Evolutionary conservation across 148 eudicot genomes (phyloP).

Genomic region (Diospyros lotus): DNA sequence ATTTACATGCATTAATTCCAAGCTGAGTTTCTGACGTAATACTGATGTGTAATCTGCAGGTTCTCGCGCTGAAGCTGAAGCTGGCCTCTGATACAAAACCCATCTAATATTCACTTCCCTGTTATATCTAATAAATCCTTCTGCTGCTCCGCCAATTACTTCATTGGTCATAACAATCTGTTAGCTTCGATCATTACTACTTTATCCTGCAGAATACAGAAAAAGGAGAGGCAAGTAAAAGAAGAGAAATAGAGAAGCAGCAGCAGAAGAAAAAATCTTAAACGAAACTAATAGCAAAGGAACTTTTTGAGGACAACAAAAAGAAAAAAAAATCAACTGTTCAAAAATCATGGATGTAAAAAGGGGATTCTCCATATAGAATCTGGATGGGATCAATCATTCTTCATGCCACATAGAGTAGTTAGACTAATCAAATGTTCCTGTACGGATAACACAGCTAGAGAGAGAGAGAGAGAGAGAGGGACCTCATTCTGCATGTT

Average conservation of each 20-base stretch:
- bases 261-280: too few relatives aligned
- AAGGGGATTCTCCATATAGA: background rate
- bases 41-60: background rate
- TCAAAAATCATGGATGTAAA: too few relatives aligned
- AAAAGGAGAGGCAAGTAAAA: background rate
- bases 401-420: background rate
- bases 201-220: constrained; percentile 54
- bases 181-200: constrained; percentile 43
- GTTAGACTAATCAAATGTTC: background rate
- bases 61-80: background rate
- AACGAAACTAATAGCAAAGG: too few relatives aligned
- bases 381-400: background rate
- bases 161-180: constrained; percentile 32
- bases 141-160: background rate
- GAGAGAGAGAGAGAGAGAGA: constrained; percentile 20
- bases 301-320: too few relatives aligned
- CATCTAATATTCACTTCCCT: background rate
- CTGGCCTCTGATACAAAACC: background rate
- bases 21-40: background rate
- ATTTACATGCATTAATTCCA: background rate
- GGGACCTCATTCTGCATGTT: constrained; percentile 55
- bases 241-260: background rate
- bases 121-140: background rate
- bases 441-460: constrained; percentile 3
- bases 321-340: too few relatives aligned